phyloP scores from a whole-genome alignment of 768 basidiomycete species.

The Pisolithus albus region DNA sequence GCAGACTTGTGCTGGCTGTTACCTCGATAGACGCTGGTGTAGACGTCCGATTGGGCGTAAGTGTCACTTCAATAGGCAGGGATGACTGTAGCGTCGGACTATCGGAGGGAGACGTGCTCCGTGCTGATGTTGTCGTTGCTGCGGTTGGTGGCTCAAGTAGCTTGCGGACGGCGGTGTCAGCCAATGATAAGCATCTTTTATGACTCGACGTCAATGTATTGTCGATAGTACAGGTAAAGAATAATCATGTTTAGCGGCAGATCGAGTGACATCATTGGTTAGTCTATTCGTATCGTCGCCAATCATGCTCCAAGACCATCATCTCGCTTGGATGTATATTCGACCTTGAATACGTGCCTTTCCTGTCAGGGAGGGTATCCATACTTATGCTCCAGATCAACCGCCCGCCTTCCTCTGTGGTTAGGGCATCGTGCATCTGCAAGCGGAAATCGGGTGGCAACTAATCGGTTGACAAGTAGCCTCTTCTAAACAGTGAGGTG shows the following conservation, averaged over 20 bases:
- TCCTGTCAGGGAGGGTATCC: not conserved
- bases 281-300: constrained; percentile 38
- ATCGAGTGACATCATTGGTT: not conserved
- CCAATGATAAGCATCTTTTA: constrained; percentile 22
- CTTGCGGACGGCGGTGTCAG: constrained; percentile 26
- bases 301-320: constrained; percentile 34
- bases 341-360: constrained; percentile 11
- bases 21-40: constrained; percentile 41
- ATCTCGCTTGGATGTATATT: constrained; percentile 28
- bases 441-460: constrained; percentile 19
- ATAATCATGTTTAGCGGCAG: not conserved
- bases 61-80: constrained; percentile 31
- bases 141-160: constrained; percentile 52
- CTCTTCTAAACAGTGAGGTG: constrained; percentile 29
- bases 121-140: constrained; percentile 50
- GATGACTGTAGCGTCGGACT: constrained; percentile 30
- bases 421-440: constrained; percentile 17
- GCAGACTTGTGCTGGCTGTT: constrained; percentile 45
- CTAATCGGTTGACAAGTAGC: not conserved
- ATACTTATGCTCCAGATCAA: constrained; percentile 4
- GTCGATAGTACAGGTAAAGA: constrained; percentile 41
- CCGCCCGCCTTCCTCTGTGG: constrained; percentile 10
- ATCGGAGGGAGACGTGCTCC: constrained; percentile 36
- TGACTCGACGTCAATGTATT: constrained; percentile 15
- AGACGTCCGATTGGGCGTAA: constrained; percentile 35